phyloP scores from a whole-genome alignment of 1,139 yeast species.

The Kodamaea arcana region DNA sequence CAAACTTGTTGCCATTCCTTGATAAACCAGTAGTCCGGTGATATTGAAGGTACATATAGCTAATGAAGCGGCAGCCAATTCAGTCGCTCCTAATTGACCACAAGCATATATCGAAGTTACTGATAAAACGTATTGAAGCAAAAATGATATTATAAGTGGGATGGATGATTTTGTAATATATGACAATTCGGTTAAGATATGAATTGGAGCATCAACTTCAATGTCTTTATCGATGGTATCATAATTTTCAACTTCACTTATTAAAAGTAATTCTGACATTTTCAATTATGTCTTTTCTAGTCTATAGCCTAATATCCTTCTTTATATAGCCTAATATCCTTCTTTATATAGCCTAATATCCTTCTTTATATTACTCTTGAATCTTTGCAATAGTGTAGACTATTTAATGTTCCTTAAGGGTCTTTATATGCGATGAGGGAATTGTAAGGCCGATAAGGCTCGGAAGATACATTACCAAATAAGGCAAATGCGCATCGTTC shows the following conservation, averaged over 20 bases:
- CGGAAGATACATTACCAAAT: no score
- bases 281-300: no score
- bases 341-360: no score
- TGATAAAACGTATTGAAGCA: conserved; percentile 30
- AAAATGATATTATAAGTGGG: conserved; percentile 34
- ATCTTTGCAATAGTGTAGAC: no score
- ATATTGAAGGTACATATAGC: conserved; percentile 35
- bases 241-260: conserved; percentile 2
- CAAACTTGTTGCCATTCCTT: conserved; percentile 42
- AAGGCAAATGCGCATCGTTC: no score
- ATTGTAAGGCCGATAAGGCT: no score
- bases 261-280: conserved; percentile 1
- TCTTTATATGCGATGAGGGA: no score
- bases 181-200: conserved; percentile 19
- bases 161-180: conserved; percentile 27
- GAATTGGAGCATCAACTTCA: conserved; percentile 1
- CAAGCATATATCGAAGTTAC: conserved; percentile 33
- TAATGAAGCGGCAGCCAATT: conserved; percentile 34
- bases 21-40: conserved; percentile 33
- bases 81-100: conserved; percentile 30
- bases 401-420: no score
- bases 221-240: conserved; percentile 8
- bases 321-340: no score
- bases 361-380: no score
- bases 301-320: no score